A percentile compares a stretch with the other conserved stretches of the same genome.
Conservation (phyloP, 306 rosid genomes). For the Herpetospermum pedunculosum region DNA sequence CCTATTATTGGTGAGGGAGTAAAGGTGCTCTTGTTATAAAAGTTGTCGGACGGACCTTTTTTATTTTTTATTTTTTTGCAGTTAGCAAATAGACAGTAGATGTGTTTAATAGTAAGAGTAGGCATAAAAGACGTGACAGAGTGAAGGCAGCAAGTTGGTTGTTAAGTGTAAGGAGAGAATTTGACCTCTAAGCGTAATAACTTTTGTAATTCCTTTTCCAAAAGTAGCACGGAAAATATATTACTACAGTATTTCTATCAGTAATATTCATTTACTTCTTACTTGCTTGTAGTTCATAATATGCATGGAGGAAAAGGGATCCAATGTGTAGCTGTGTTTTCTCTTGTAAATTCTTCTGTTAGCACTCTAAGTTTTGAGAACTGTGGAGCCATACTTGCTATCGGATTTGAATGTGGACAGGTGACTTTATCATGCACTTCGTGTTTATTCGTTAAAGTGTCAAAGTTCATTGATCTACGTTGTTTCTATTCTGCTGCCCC, state of each 20-base stretch:
- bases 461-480: neutral
- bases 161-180: neutral
- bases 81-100: too few relatives aligned
- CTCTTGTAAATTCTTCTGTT: constrained; percentile 48
- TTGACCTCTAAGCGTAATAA: neutral
- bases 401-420: constrained; percentile 72
- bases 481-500: neutral
- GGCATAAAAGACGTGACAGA: neutral
- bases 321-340: constrained; percentile 47
- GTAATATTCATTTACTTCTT: constrained; percentile 9
- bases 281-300: constrained; percentile 41
- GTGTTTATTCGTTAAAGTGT: neutral
- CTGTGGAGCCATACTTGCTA: constrained; percentile 46
- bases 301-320: constrained; percentile 44
- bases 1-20: too few relatives aligned
- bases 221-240: neutral
- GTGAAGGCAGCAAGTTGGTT: neutral
- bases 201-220: neutral
- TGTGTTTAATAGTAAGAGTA: too few relatives aligned
- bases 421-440: constrained; percentile 27
- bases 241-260: neutral
- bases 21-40: too few relatives aligned
- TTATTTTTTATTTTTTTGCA: too few relatives aligned
- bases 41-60: too few relatives aligned
- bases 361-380: constrained; percentile 44